A percentile compares a stretch with the other conserved stretches of the same genome.
These are phyloP conservation scores for Lentinula sp. DNA, from an alignment of 768 basidiomycete species.

Conservation along the genomic window DNA sequence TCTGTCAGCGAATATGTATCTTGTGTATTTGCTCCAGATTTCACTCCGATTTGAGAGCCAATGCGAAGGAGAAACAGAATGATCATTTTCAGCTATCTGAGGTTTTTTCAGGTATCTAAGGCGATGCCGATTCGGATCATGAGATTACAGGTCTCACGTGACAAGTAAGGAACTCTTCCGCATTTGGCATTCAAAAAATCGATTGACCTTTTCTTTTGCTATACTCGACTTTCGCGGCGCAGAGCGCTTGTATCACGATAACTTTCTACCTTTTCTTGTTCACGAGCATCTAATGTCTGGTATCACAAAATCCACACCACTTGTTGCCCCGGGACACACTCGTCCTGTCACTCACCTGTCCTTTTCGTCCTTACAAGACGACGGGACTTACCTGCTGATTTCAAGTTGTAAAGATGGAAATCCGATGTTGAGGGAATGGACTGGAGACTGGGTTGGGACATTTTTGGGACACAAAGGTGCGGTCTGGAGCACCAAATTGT, in stretches of 20 bases:
- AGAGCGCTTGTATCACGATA: conserved; percentile 50
- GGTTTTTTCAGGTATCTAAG: no score
- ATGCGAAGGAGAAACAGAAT: no score
- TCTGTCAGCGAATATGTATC: no score
- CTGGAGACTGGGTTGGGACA: conserved; percentile 97
- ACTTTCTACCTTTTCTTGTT: conserved; percentile 4
- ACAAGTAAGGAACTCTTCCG: neutral
- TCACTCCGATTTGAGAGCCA: no score
- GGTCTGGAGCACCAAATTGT: conserved; percentile 95
- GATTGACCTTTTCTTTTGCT: neutral
- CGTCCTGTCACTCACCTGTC: conserved; percentile 91
- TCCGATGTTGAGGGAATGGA: conserved; percentile 95
- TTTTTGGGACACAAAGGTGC: conserved; percentile 91
- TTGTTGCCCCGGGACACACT: conserved; percentile 82
- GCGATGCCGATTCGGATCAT: no score
- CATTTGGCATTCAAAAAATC: neutral
- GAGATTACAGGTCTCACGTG: neutral
- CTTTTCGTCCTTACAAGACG: conserved; percentile 82
- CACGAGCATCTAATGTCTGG: conserved; percentile 47
- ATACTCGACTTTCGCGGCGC: conserved; percentile 33
- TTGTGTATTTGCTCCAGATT: no score
- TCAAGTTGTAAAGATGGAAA: conserved; percentile 99
- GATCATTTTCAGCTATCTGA: no score
- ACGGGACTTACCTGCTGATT: conserved; percentile 83
- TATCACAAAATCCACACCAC: conserved; percentile 65